Conservation (phyloP, 2,329 filamentous ascomycete genomes). For the Phaeophleospora eucalypticola region DNA sequence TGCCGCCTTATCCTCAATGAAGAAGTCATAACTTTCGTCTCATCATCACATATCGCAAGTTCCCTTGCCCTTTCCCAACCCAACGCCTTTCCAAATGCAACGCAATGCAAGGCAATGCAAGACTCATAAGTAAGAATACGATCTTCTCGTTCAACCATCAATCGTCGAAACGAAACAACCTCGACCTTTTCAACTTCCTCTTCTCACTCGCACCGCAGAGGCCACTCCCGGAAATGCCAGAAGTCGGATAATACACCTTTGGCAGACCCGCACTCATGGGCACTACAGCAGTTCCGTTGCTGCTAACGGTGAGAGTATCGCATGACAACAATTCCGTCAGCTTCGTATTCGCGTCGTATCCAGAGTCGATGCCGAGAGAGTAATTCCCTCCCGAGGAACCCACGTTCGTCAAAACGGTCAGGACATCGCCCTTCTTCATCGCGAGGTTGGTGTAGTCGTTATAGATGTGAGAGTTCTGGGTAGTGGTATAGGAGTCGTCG, state of each 20-base stretch:
- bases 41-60: too few relatives aligned
- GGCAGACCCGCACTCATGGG: constrained; percentile 36
- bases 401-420: constrained; percentile 35
- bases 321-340: constrained; percentile 40
- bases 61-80: too few relatives aligned
- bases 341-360: constrained; percentile 26
- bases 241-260: constrained; percentile 35
- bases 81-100: too few relatives aligned
- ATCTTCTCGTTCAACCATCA: too few relatives aligned
- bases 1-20: too few relatives aligned
- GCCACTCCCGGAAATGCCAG: constrained; percentile 4
- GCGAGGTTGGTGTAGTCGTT: constrained; percentile 42
- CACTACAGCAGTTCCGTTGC: constrained; percentile 30
- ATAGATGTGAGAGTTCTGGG: constrained; percentile 38
- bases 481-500: constrained; percentile 38
- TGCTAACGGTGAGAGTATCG: constrained; percentile 25
- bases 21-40: too few relatives aligned
- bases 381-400: constrained; percentile 26
- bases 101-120: too few relatives aligned
- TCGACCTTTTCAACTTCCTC: constrained; percentile 1
- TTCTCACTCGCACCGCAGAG: constrained; percentile 5
- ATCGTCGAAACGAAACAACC: neutral
- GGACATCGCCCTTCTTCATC: constrained; percentile 46
- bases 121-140: too few relatives aligned
- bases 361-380: constrained; percentile 28